These are phyloP conservation scores for Solanum aculeatissimum DNA, from an alignment of 305 asterid species.

Conservation along the genomic window DNA sequence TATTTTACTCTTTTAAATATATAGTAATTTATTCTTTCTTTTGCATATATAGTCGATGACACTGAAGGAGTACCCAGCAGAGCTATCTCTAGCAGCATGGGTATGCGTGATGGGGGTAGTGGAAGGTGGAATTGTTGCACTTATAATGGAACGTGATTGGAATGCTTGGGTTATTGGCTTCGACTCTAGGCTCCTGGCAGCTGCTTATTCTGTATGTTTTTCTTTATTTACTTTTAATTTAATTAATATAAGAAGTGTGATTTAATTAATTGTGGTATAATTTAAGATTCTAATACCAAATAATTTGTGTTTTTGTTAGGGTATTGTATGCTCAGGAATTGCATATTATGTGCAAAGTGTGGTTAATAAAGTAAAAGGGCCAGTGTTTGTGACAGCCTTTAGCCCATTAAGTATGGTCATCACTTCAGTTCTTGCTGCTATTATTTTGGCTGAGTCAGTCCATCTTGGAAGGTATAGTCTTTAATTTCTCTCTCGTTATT, in stretches of 20 bases:
- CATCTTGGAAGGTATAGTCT: conserved; percentile 74
- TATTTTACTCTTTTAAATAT: neutral
- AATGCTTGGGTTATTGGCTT: conserved; percentile 82
- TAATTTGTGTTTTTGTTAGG: conserved; percentile 20
- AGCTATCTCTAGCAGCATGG: conserved; percentile 50
- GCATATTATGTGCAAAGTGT: conserved; percentile 79
- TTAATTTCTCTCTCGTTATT: neutral
- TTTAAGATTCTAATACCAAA: neutral
- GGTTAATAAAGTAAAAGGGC: conserved; percentile 64
- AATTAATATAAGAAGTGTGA: neutral
- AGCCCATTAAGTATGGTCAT: conserved; percentile 79
- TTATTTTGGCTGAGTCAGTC: conserved; percentile 62
- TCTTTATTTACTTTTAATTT: neutral
- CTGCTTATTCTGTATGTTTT: conserved; percentile 64
- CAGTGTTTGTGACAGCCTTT: conserved; percentile 85
- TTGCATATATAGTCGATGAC: conserved; percentile 44
- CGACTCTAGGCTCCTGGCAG: conserved; percentile 77
- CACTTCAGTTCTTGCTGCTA: conserved; percentile 70
- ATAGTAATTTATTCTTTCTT: neutral
- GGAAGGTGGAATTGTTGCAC: conserved; percentile 68
- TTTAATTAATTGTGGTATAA: neutral
- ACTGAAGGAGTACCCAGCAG: conserved; percentile 76
- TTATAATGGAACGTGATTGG: conserved; percentile 51
- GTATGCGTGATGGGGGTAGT: conserved; percentile 57
- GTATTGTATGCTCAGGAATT: conserved; percentile 80